Percentiles rank a stretch among this genome's conserved stretches.
Conservation (phyloP, 495 filamentous ascomycete species). For the Oleoguttula mirabilis region DNA sequence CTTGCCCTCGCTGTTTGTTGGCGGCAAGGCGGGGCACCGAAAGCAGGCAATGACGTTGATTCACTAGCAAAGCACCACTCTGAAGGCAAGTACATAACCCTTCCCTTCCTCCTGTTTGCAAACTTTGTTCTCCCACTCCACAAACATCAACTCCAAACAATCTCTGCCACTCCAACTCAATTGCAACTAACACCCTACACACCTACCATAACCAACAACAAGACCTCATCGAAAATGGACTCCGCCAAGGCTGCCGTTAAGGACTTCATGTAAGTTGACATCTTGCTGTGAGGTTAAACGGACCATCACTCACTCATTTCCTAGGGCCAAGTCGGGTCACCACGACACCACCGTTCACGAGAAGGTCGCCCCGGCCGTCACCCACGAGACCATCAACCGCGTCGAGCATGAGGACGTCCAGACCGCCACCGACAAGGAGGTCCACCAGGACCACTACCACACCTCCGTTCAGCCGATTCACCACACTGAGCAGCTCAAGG, state of each 20-base stretch:
- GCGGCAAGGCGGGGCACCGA: too few species aligned
- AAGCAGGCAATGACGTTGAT: too few species aligned
- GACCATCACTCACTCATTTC: not conserved
- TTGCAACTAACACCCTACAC: too few species aligned
- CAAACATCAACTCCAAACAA: too few species aligned
- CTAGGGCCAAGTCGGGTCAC: slow-evolving; percentile 39
- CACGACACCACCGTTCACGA: slow-evolving; percentile 53
- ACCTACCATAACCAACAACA: too few species aligned
- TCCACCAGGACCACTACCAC: slow-evolving; percentile 37
- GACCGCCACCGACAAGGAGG: slow-evolving; percentile 49
- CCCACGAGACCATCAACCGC: slow-evolving; percentile 42
- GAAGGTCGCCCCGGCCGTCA: slow-evolving; percentile 47
- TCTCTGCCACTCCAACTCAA: too few species aligned
- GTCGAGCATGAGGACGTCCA: slow-evolving; percentile 41
- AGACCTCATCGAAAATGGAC: too few species aligned
- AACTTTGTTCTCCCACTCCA: too few species aligned
- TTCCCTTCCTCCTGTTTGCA: too few species aligned
- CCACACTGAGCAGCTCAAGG: slow-evolving; percentile 28
- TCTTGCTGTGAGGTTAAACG: not conserved
- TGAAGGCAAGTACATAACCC: too few species aligned
- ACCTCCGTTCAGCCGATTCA: slow-evolving; percentile 32
- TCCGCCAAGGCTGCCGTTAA: slow-evolving; percentile 43
- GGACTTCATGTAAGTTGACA: slow-evolving; percentile 42
- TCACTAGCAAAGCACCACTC: too few species aligned
- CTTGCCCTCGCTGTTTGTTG: too few species aligned